A percentile compares a stretch with the other conserved stretches of the same genome.
phyloP scores from a whole-genome alignment of 768 basidiomycete genomes.

The Brasilioporus rufonigricans region DNA sequence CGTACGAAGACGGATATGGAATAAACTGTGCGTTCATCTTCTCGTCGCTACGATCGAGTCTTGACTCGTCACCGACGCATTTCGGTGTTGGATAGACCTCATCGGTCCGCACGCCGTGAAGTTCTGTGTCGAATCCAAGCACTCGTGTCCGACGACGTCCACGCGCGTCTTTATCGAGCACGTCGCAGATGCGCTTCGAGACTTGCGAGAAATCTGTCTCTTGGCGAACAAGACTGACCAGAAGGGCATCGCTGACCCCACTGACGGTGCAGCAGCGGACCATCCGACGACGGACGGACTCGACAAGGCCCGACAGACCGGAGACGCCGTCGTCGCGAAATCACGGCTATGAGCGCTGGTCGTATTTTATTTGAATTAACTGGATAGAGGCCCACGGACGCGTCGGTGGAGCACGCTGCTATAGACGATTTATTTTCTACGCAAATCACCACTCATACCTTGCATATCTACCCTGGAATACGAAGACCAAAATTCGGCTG shows the following conservation, averaged over 20 bases:
- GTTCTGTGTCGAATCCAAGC: conserved; percentile 93
- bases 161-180: conserved; percentile 64
- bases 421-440: not conserved
- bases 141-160: conserved; percentile 64
- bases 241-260: not conserved
- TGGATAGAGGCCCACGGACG: not conserved
- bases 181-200: conserved; percentile 58
- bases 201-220: conserved; percentile 62
- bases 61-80: not conserved
- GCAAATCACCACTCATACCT: too few relatives aligned
- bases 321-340: conserved; percentile 8
- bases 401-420: not conserved
- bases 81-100: conserved; percentile 53
- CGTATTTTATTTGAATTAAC: not conserved
- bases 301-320: not conserved
- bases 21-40: conserved; percentile 70
- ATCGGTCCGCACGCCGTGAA: conserved; percentile 76
- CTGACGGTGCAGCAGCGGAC: not conserved
- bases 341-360: conserved; percentile 14
- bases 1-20: conserved; percentile 86
- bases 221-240: conserved; percentile 5
- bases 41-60: not conserved
- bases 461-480: not conserved
- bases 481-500: not conserved
- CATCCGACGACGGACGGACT: not conserved